Evolutionary conservation across 805 yeast species (phyloP).

Genomic region (Blastobotrys peoriensis): DNA sequence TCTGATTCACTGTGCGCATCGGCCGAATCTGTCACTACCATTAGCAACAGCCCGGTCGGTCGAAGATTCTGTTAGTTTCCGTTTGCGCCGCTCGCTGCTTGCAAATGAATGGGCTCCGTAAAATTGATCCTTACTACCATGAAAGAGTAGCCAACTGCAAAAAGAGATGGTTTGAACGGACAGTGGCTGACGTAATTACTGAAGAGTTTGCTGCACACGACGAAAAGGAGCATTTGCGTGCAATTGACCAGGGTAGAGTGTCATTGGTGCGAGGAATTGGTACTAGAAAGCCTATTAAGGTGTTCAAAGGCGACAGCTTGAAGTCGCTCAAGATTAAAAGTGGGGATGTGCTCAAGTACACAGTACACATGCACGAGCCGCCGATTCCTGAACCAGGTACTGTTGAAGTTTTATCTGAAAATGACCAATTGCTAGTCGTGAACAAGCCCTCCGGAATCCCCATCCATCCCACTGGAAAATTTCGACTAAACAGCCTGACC

Average conservation of each 20-base stretch:
- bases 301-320: background rate
- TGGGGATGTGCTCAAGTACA: constrained; percentile 77
- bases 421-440: constrained; percentile 69
- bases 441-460: constrained; percentile 96
- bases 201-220: constrained; percentile 72
- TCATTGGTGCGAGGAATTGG: background rate
- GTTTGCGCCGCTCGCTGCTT: too few species aligned
- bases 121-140: constrained; percentile 13
- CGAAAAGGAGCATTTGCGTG: constrained; percentile 45
- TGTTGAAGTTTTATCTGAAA: constrained; percentile 63
- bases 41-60: too few species aligned
- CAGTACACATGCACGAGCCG: constrained; percentile 87
- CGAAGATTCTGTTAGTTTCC: too few species aligned
- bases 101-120: background rate
- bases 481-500: constrained; percentile 72
- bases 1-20: too few species aligned
- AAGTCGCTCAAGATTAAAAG: constrained; percentile 60
- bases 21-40: too few species aligned
- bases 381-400: constrained; percentile 51
- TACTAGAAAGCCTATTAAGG: background rate
- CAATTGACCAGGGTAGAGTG: constrained; percentile 4
- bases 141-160: constrained; percentile 73
- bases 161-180: constrained; percentile 74
- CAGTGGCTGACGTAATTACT: constrained; percentile 65
- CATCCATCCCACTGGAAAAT: constrained; percentile 89